phyloP scores from a whole-genome alignment of 1,284 basidiomycete species.

The Exsudoporus floridanus region DNA sequence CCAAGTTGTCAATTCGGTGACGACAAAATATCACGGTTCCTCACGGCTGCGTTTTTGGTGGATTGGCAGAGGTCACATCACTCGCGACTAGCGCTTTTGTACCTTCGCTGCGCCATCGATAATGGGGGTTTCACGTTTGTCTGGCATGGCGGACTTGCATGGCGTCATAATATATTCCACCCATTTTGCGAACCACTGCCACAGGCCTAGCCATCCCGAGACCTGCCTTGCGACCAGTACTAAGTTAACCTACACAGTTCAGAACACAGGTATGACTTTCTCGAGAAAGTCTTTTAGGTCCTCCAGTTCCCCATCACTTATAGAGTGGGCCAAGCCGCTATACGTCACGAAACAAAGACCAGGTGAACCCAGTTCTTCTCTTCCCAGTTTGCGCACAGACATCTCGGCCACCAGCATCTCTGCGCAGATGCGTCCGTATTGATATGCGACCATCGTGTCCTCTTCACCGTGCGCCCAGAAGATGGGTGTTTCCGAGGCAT shows the following conservation, averaged over 20 bases:
- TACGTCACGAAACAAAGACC: conserved; percentile 6
- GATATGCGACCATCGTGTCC: not conserved
- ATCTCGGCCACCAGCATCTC: conserved; percentile 1
- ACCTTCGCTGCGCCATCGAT: not conserved
- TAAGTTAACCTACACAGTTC: not conserved
- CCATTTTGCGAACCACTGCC: not conserved
- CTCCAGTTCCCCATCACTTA: not conserved
- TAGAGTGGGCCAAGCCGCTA: not conserved
- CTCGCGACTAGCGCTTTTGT: conserved; percentile 1
- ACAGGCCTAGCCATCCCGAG: not conserved
- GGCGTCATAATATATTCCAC: no score
- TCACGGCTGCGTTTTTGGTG: conserved; percentile 1
- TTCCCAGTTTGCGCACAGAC: not conserved
- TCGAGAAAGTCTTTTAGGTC: not conserved
- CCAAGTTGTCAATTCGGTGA: conserved; percentile 10
- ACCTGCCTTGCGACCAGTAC: no score
- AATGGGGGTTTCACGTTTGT: not conserved
- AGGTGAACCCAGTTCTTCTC: not conserved
- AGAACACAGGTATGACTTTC: not conserved
- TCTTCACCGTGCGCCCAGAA: conserved; percentile 4
- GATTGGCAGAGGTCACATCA: conserved; percentile 1
- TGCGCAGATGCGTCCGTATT: not conserved
- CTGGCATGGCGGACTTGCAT: not conserved
- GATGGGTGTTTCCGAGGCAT: not conserved
- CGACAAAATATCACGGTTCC: conserved; percentile 14